Evolutionary conservation across 768 basidiomycete genomes (phyloP), one percentile per base, ranked within the genome.

Genomic region (Hygrocybe punicea): DNA sequence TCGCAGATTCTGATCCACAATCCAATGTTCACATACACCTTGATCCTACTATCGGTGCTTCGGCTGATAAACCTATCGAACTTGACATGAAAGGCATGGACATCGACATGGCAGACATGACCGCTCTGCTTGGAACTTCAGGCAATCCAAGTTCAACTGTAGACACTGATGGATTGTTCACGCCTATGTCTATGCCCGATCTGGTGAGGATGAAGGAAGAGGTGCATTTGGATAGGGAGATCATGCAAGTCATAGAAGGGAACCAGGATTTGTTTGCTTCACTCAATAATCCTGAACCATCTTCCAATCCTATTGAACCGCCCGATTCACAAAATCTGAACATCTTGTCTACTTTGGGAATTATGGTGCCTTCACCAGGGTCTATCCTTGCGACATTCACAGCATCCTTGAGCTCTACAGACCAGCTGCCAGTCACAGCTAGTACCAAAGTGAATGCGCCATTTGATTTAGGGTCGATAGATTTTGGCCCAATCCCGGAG

Each of bases 1-100:
- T 81, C 14, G 70, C 80, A 24, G 60, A 45, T 11, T 16, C 74
- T 21, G 58, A 59, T 14, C 67, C 70, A 48, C 11, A 60, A 2
- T 52, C 52, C 14, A 49, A 29, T 17, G 58, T 72, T 51, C 70
- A 78, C 53, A 66, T 73, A 45, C 37, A 67, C 44, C 53, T 77
- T 29, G 72, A 78, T 59, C 37, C 72, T 8, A 56, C 65, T 33
- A 64, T 79, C 14, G 86, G 89, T 13, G 84, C 73, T 64, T 87
- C 85, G 6, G 87, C 83, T 0, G 89, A 92, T 66, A 87, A 88
- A 67, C 89, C 90, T 19, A 91, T 91, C 56, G 89, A 90, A 65
- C 78, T 91, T 23, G 88, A 91, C 67, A 63, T 91, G 54, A 88
- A 90, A 51, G n/a, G n/a, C n/a, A 84, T 86, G 69, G 85, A 89